Evolutionary conservation across 2,329 filamentous ascomycete species (phyloP).

Genomic region (Cercospora beticola): DNA sequence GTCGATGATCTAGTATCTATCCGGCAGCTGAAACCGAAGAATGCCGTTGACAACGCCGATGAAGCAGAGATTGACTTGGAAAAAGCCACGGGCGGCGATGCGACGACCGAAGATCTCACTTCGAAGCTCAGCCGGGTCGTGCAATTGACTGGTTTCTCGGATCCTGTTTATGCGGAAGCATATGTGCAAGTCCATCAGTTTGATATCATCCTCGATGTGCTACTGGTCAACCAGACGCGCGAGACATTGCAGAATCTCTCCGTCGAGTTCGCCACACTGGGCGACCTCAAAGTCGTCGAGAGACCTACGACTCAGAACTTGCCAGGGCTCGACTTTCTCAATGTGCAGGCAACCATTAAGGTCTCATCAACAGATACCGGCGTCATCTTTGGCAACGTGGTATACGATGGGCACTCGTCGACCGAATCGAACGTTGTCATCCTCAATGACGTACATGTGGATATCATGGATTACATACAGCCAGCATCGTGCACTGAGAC

Average conservation of each 20-base stretch:
- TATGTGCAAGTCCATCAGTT: conserved; percentile 99
- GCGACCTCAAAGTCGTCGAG: conserved; percentile 96
- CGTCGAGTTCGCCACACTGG: conserved; percentile 96
- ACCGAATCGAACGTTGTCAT: conserved; percentile 97
- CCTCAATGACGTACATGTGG: conserved; percentile 94
- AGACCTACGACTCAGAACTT: conserved; percentile 94
- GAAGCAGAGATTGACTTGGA: conserved; percentile 88
- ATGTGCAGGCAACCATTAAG: conserved; percentile 98
- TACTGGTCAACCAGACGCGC: conserved; percentile 94
- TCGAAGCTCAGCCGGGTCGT: conserved; percentile 96
- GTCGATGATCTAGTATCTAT: conserved; percentile 94
- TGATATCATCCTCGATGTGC: conserved; percentile 93
- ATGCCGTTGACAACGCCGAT: conserved; percentile 72
- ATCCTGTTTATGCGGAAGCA: conserved; percentile 96
- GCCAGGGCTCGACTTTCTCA: conserved; percentile 92
- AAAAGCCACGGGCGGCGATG: conserved; percentile 89
- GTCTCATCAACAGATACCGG: conserved; percentile 97
- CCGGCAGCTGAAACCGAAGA: conserved; percentile 90
- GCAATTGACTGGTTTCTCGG: conserved; percentile 95
- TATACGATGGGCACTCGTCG: conserved; percentile 90
- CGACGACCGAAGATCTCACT: conserved; percentile 77
- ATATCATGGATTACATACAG: conserved; percentile 99
- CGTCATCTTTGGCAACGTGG: conserved; percentile 97
- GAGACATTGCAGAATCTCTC: conserved; percentile 96
- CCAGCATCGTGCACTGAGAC: conserved; percentile 95